These are phyloP conservation scores for Myriosclerotinia scirpicola DNA, from an alignment of 2,329 filamentous ascomycete species.

Conservation along the genomic window DNA sequence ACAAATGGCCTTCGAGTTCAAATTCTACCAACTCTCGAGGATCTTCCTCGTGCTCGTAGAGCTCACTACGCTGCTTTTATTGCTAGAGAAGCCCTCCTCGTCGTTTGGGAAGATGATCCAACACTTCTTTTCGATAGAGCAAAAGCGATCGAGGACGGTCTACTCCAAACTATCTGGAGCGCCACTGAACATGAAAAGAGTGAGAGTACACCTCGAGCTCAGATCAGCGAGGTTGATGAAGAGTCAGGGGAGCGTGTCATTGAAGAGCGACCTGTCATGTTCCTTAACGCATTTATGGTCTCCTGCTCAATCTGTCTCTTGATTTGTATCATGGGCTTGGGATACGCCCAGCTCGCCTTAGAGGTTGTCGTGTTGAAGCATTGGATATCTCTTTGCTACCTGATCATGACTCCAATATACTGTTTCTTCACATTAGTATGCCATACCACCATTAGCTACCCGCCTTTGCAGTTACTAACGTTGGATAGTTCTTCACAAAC, in stretches of 20 bases:
- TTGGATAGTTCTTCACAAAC: slow-evolving; percentile 64
- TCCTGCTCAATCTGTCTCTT: slow-evolving; percentile 65
- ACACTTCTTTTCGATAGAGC: slow-evolving; percentile 68
- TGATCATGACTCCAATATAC: slow-evolving; percentile 67
- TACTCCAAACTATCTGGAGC: slow-evolving; percentile 77
- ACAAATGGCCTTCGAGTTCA: slow-evolving; percentile 76
- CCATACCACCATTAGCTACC: background rate
- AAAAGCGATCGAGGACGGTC: slow-evolving; percentile 69
- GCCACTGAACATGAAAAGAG: slow-evolving; percentile 55
- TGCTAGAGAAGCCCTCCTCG: slow-evolving; percentile 65
- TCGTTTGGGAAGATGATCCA: slow-evolving; percentile 83
- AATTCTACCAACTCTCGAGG: slow-evolving; percentile 69
- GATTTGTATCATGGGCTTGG: slow-evolving; percentile 65
- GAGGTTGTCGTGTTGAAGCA: slow-evolving; percentile 64
- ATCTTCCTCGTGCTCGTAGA: slow-evolving; percentile 69
- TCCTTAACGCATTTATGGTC: slow-evolving; percentile 69
- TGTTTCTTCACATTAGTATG: slow-evolving; percentile 69
- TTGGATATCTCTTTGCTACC: slow-evolving; percentile 63
- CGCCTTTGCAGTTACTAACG: background rate
- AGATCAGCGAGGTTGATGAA: slow-evolving; percentile 63
- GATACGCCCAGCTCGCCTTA: slow-evolving; percentile 67
- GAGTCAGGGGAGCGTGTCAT: slow-evolving; percentile 68
- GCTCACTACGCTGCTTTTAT: slow-evolving; percentile 81
- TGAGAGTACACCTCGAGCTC: slow-evolving; percentile 50
- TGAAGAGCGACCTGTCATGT: slow-evolving; percentile 64